Base-by-base conservation (phyloP, 2,329 filamentous ascomycete species). In the Stagonosporopsis rhizophila region DNA sequence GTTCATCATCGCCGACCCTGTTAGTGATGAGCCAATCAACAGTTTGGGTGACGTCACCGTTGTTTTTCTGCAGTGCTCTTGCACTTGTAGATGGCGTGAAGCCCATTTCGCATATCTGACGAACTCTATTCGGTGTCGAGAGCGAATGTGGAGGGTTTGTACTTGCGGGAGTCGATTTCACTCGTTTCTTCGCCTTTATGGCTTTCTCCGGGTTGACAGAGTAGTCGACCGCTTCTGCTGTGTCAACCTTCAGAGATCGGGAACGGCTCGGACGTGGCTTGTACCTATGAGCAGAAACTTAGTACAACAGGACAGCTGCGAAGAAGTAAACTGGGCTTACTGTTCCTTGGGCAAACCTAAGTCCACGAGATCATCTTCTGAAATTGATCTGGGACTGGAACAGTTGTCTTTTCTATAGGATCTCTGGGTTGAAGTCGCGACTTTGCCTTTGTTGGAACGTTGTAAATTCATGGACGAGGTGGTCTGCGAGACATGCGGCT, bases 251-350 rank as follows among this genome's bases (percentile, higher is more conserved):
- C 8, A 64, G 53, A n/a, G 74, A 77, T 34, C 74, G 66, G 22
- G 74, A 75, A 12, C 73, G 72, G 51, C 69, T 75, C 11, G 74
- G 73, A 9, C 72, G 69, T 28, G 74, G 72, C 32, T 72, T 71
- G 47, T 76, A 58, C 20, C 56, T 58, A n/a, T 12, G 15, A 22
- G n/a, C 4, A 4, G 9, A n/a, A 15, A n/a, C 28, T 44, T 19
- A 56, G 8, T n/a, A 28, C 8, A 2, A 12, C 1, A 22, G 34
- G 12, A 19, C 11, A 23, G 3, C 2, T 8, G 15, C 2, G 19
- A 4, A 15, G 3, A 8, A 8, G 30, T 14, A 15, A n/a, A 4
- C 7, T 8, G 23, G n/a, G 12, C 56, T 44, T 22, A 76, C 47
- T 68, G 61, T 55, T 77, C 73, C 59, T 62, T 61, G n/a, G 65